phyloP scores from a whole-genome alignment of 106 monocot species.

The Acorus calamus region DNA sequence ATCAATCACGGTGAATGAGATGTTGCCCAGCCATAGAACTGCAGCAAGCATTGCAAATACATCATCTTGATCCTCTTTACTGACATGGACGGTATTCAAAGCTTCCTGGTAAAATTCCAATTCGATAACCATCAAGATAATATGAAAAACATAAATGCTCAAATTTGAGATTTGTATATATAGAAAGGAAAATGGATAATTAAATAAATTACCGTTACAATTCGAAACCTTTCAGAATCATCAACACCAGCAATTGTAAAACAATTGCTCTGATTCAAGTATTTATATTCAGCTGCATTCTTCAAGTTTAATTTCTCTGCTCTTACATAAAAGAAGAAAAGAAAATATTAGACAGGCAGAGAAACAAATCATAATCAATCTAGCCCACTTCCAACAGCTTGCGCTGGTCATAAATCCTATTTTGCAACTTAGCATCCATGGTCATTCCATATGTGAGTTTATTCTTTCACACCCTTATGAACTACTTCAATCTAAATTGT shows the following conservation, averaged over 20 bases:
- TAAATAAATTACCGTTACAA: constrained; percentile 47
- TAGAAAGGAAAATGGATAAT: too few species aligned
- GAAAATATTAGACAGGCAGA: neutral
- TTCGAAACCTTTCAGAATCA: constrained; percentile 85
- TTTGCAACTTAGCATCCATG: too few species aligned
- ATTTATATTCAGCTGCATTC: constrained; percentile 67
- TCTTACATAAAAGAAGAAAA: constrained; percentile 7
- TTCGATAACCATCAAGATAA: neutral
- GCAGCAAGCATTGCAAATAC: constrained; percentile 87
- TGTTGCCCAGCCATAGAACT: constrained; percentile 90
- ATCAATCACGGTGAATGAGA: constrained; percentile 77
- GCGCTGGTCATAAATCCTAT: too few species aligned
- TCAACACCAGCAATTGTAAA: constrained; percentile 71
- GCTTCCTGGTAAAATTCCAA: constrained; percentile 56
- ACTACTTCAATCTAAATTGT: too few species aligned
- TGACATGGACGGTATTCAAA: constrained; percentile 83
- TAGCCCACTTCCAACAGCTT: too few species aligned
- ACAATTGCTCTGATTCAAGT: constrained; percentile 79
- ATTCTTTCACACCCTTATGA: too few species aligned
- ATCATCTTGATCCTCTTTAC: constrained; percentile 72
- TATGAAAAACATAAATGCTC: neutral
- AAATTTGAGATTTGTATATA: neutral
- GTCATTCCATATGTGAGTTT: too few species aligned
- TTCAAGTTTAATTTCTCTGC: constrained; percentile 84
- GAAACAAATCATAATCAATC: too few species aligned